Evolutionary conservation across 257 asterid species (phyloP), one percentile per base, ranked within the genome.

Genomic region (Rubia yunnanensis): DNA sequence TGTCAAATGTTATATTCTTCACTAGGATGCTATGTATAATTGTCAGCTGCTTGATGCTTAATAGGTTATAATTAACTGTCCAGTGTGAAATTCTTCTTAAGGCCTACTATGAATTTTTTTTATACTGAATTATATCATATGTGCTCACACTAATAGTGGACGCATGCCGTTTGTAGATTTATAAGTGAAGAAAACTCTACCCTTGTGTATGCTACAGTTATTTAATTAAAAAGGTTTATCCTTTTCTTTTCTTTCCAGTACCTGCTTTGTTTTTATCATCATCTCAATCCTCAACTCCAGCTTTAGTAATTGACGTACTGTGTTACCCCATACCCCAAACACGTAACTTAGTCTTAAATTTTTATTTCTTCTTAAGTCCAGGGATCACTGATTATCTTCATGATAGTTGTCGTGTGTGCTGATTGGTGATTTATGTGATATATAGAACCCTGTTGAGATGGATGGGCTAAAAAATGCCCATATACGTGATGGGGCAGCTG

Each of bases 401-500:
- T 9, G 48, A 62, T 3, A 5, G 8, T 59, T 46, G 5, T 54
- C 18, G 17, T 64, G 7, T n/a, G 31, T 27, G 7, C 28, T 60
- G 58, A 59, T 8, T 27, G 64, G 9, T 69, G 53, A 65, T 59
- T 74, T 67, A 34, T 66, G 34, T 76, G 57, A 50, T 76, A 74
- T 73, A 68, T 77, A 92, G 99, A 92, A 92, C 76, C 89, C 94
- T 69, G 79, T 85, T 71, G 99, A 92, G 89, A 73, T 92, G 80
- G 84, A 88, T 67, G 99, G 99, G 71, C 79, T 92, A 79, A 92
- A 88, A 87, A 92, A 88, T 56, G 89, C 94, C 34, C 99, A 92
- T 76, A 76, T 90, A 68, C 86, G 96, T 35, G 99, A 92, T 74
- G 99, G 99, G 44, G 96, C 97, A 50, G 99, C 97, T 60, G 97